Base-by-base conservation (phyloP, 257 asterid genomes). In the Voacanga thouarsii region DNA sequence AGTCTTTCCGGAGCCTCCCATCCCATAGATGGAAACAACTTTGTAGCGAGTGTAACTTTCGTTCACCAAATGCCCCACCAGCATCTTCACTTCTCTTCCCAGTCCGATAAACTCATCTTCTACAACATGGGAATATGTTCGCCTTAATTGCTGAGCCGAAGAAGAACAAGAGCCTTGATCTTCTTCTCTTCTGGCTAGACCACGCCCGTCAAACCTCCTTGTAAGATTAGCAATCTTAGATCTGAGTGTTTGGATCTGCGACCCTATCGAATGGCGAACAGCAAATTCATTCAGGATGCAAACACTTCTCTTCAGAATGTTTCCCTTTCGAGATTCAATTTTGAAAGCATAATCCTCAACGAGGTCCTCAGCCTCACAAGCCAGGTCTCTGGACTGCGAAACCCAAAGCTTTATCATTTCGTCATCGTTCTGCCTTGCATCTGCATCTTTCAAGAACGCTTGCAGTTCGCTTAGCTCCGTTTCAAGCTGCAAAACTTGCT, bases 1-100 rank as follows among this genome's bases (percentile, higher is more conserved):
- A 21, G 89, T 81, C 71, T 83, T 86, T 75, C 89, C 89, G 6
- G 33, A 26, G 0, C 68, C 68, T 16, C 68, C 68, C 68, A 61
- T 61, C 15, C 68, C 68, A 15, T 15, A 28, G n/a, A 30, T 33
- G 44, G 71, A 30, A 5, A 64, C 71, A 64, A 64, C n/a, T 30
- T n/a, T 64, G 10, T 3, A 33, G 7, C 9, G n/a, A 0, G 45
- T 30, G 1, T 28, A 5, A 24, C 41, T 24, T 26, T 28, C 41
- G 18, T 5, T 30, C 7, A 64, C 3, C 45, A 64, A 33, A 64
- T 30, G 71, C 11, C 14, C 9, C 7, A 30, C 71, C 19, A 64
- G 44, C 71, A 64, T 10, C 71, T 64, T 45, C 1, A 30, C 45
- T 0, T 64, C 68, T 0, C 6, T 7, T 14, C 26, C 68, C 39